Base-by-base conservation (phyloP, 2,329 filamentous ascomycete genomes). In the Phaeosphaeriaceae sp. region DNA sequence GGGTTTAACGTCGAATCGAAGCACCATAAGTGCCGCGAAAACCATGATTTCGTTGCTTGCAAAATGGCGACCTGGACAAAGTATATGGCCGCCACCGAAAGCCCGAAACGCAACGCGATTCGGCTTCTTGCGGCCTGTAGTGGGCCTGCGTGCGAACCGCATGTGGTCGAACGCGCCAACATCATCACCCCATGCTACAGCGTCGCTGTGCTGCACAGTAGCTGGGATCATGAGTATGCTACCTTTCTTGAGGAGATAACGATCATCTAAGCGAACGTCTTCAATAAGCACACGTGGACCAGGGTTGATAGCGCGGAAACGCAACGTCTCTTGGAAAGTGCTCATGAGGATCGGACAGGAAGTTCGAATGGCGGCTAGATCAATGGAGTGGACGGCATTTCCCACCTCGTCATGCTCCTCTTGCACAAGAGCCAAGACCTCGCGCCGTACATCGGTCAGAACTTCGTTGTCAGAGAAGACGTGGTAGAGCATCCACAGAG, bases 241-340 rank as follows among this genome's bases (percentile, higher is more conserved):
- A 17, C 63, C 71, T 53, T 77, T 75, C 47, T 73, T 73, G 7
- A 79, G 67, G 1, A 77, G 63, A 49, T 67, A 78, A 41, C 63
- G 58, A 11, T 61, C 60, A 41, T 44, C 68, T 56, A 79, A 64
- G 9, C 74, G 24, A 15, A 70, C 69, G 47, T 79, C 77, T 51
- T 76, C 54, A 50, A 64, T 65, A 6, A 77, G 75, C n/a, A 63
- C 53, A 9, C 74, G 77, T 21, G 68, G 70, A 1, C 73, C 77
- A 47, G 75, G 73, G 1, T 69, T 50, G 48, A 40, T 21, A n/a
- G 48, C 69, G 45, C 70, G 64, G 40, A 72, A 58, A 3, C 80
- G 76, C 15, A 82, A 69, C 1, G 70, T 68, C 62, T 82, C 80
- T 54, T 81, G 74, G 44, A 76, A 76, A 0, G 70, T 71, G 9